A percentile compares a stretch with the other conserved stretches of the same genome.
These are phyloP conservation scores for Musa schizocarpa DNA, from an alignment of 176 grass and related monocot species.

Conservation along the genomic window DNA sequence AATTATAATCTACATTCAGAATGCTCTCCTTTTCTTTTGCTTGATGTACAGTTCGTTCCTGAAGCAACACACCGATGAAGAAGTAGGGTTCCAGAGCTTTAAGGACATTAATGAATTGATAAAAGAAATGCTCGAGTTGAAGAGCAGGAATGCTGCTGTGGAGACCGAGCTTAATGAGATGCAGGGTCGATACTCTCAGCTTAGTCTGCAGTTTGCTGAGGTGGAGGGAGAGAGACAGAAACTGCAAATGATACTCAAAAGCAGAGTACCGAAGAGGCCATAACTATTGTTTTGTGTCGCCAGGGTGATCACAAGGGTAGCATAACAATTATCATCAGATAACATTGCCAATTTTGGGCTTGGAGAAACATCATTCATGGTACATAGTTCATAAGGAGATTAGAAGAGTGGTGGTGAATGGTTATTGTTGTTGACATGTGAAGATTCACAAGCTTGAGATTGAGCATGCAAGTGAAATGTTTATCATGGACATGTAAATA, in stretches of 20 bases:
- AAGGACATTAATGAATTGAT: constrained; percentile 97
- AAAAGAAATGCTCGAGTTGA: constrained; percentile 77
- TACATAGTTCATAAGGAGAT: not conserved
- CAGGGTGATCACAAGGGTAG: no score
- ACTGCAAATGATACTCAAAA: constrained; percentile 70
- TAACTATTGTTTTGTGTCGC: constrained; percentile 12
- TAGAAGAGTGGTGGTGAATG: not conserved
- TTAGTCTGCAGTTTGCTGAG: constrained; percentile 87
- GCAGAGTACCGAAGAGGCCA: constrained; percentile 32
- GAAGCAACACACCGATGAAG: constrained; percentile 83
- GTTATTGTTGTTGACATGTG: not conserved
- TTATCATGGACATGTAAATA: constrained; percentile 11
- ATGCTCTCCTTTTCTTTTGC: constrained; percentile 7
- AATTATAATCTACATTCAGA: not conserved
- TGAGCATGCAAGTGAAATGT: not conserved
- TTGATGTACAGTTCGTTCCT: constrained; percentile 59
- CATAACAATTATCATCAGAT: not conserved
- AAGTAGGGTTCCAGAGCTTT: constrained; percentile 78
- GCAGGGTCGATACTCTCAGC: constrained; percentile 81
- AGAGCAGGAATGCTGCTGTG: constrained; percentile 48
- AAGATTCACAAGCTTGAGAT: not conserved
- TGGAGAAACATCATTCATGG: not conserved
- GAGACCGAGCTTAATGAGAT: constrained; percentile 78
- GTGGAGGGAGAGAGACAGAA: constrained; percentile 84
- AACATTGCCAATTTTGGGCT: not conserved